phyloP scores from a whole-genome alignment of 2,329 filamentous ascomycete genomes.

The Botrytis cinerea region DNA sequence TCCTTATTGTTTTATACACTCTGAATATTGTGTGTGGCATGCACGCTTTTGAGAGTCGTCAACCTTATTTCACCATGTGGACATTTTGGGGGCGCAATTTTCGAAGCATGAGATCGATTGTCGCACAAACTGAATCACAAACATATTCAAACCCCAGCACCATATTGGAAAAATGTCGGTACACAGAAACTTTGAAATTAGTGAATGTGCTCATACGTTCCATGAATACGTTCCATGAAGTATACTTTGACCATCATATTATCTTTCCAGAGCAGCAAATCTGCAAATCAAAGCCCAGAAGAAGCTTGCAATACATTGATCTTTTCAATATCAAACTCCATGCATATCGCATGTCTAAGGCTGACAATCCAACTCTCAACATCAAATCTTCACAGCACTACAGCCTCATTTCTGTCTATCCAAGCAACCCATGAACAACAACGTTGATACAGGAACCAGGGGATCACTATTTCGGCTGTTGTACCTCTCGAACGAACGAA shows the following conservation, averaged over 20 bases:
- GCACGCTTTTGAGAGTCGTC: too few species aligned
- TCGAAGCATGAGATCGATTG: too few species aligned
- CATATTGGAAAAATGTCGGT: background rate
- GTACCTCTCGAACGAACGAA: background rate
- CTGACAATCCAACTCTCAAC: background rate
- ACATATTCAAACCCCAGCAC: background rate
- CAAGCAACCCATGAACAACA: background rate
- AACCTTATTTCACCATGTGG: background rate
- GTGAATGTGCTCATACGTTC: background rate
- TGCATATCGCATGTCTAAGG: background rate
- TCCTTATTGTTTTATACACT: background rate
- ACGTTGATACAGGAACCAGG: background rate
- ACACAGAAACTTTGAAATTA: background rate
- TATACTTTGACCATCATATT: background rate
- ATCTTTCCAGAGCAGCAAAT: background rate
- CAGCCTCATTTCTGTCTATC: background rate
- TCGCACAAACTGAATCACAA: background rate
- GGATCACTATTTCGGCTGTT: background rate
- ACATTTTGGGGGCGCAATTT: too few species aligned
- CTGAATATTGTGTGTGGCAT: background rate
- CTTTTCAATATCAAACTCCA: background rate
- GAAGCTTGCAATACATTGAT: background rate
- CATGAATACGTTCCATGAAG: too few species aligned
- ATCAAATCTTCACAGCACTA: background rate
- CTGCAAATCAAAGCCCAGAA: background rate